These are phyloP conservation scores for Kewa caespitosa DNA, from an alignment of 179 eudicot species.

Conservation along the genomic window DNA sequence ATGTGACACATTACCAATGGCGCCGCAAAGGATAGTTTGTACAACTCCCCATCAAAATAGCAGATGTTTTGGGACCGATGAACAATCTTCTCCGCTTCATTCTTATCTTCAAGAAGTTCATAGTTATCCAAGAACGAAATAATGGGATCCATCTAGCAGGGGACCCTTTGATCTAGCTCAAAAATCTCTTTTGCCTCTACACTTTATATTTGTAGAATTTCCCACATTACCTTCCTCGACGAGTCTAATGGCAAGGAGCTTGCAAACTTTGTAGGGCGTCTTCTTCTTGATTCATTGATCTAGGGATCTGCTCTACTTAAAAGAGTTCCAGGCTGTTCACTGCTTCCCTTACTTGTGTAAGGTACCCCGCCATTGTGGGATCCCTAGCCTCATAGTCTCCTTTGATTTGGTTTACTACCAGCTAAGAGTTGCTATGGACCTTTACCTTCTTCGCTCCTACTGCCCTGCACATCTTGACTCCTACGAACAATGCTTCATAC, in stretches of 20 bases:
- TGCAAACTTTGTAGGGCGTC: neutral
- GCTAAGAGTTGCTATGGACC: neutral
- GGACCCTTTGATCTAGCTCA: neutral
- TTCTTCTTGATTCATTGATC: neutral
- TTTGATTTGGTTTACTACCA: neutral
- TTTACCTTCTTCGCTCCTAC: neutral
- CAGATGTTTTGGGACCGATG: neutral
- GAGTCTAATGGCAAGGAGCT: neutral
- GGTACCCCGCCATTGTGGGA: neutral
- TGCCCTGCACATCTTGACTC: neutral
- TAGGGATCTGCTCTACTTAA: neutral
- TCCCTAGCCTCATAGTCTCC: neutral
- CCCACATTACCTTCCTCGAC: neutral
- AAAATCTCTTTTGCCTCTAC: no score
- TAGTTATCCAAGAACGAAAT: neutral
- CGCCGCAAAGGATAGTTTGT: neutral
- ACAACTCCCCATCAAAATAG: neutral
- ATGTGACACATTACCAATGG: neutral
- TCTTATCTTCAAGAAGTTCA: neutral
- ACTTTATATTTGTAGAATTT: no score
- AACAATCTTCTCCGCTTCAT: neutral
- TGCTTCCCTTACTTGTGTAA: neutral
- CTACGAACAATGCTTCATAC: neutral
- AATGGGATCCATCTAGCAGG: neutral
- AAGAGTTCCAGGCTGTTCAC: neutral